These are phyloP conservation scores for Podospora pseudocomata DNA, from an alignment of 495 filamentous ascomycete genomes.

Conservation along the genomic window DNA sequence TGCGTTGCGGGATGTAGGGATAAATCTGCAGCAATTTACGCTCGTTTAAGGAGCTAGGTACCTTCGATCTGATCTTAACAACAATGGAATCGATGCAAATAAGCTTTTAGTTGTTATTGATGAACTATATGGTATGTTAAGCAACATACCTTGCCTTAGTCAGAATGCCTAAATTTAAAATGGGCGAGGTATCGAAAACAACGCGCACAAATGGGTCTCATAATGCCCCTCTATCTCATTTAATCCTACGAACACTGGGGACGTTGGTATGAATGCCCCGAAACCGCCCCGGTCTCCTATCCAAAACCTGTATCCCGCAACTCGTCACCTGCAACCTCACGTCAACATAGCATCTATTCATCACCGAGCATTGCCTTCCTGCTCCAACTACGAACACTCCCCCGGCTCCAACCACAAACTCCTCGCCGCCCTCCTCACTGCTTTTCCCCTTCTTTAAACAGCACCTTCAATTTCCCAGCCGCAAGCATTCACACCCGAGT, in stretches of 20 bases:
- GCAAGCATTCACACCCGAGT: conserved; percentile 29
- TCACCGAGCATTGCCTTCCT: conserved; percentile 20
- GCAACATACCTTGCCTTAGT: too few relatives aligned
- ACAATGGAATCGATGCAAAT: too few relatives aligned
- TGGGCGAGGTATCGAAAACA: too few relatives aligned
- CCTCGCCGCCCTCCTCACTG: conserved; percentile 14
- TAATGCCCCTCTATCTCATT: too few relatives aligned
- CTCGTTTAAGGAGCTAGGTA: neutral
- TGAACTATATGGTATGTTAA: too few relatives aligned
- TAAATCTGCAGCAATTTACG: neutral
- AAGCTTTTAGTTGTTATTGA: too few relatives aligned
- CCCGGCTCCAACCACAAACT: conserved; percentile 28
- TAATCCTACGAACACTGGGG: too few relatives aligned
- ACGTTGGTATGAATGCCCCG: too few relatives aligned
- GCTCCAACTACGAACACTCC: conserved; percentile 29
- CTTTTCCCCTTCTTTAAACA: conserved; percentile 10
- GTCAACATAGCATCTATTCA: conserved; percentile 31
- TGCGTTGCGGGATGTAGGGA: neutral
- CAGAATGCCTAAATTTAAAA: too few relatives aligned
- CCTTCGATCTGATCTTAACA: too few relatives aligned
- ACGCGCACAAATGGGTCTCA: too few relatives aligned
- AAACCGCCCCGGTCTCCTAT: too few relatives aligned
- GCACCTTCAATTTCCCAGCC: conserved; percentile 29
- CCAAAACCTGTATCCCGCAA: neutral
- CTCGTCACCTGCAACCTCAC: conserved; percentile 29